Base-by-base conservation (phyloP, 441 rosid species). In the Adansonia gregorii region DNA sequence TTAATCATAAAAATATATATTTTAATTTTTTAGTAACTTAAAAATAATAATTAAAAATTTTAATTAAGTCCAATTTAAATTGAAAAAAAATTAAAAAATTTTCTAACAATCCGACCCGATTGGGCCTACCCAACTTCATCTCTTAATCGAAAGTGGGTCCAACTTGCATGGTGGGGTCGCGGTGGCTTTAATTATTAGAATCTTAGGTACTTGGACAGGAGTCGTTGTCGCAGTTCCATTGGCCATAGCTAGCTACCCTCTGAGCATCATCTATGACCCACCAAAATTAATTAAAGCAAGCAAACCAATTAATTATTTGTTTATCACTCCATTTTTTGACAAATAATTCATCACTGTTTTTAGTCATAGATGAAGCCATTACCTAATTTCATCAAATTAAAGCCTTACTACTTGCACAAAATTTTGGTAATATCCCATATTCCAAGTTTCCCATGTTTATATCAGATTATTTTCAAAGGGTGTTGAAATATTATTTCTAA, bases 151-250 rank as follows among this genome's bases (percentile, higher is more conserved):
- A 24, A 31, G 39, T 31, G 39, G 39, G 39, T 31, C 39, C 39
- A 31, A 31, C 39, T 2, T 31, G 39, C 39, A 31, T 31, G 39
- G 4, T 31, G 39, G 39, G 39, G 39, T 31, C 39, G 39, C 39
- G 39, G 39, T 3, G 39, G 39, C 39, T 31, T 3, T 31, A 48
- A 48, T 31, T 31, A 81, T 83, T 78, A 74, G 85, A 80, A 84
- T 81, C 84, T 78, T 31, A 80, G 84, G 84, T 78, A 82, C 76
- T 79, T 82, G 78, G 89, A 86, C 85, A 83, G 45, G 82, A 79
- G 81, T 86, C 82, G 87, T 82, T 88, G 91, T n/a, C 88, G 82
- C 85, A 86, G 87, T 86, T 72, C 48, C 45, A 17, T 46, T 60
- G 85, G 81, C 80, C 86, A 80, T 60, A 31, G 31, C 65, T 54